Base-by-base conservation (phyloP, 192 early-diverging fungal genomes). In the Lunasporangiospora selenospora region DNA sequence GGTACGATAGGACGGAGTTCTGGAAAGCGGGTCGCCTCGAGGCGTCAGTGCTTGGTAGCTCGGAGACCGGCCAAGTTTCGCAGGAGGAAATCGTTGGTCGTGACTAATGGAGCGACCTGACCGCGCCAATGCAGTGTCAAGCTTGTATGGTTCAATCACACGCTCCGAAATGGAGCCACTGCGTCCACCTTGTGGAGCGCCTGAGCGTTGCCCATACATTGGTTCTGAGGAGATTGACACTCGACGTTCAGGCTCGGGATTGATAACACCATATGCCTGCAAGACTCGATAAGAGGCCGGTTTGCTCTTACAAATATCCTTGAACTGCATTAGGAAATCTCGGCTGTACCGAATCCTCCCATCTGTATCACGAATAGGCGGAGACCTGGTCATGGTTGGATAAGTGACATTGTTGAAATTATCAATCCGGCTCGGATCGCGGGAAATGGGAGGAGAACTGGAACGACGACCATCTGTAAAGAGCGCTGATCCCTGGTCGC, bases 311-410 rank as follows among this genome's bases (percentile, higher is more conserved):
- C 84, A 85, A 40, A 88, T 57, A 13, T 53, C 43, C 34, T 63
- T 78, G 75, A 92, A 93, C 53, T 84, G 85, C 75, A 89, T 79
- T 57, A 94, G 77, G 78, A 94, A 94, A 45, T 67, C 83, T 30
- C 77, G 75, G 39, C 83, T 78, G 58, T 90, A 92, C 43, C 79
- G 79, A 55, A 85, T 82, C 36, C 84, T 85, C 31, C 85, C 71
- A 6, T 49, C 58, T n/a, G n/a, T n/a, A n/a, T n/a, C n/a, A n/a
- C n/a, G n/a, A n/a, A n/a, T n/a, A n/a, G n/a, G n/a, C 30, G 83
- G 85, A 36, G 80, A 77, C 42, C 79, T 81, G 21, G 84, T 62
- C 45, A 52, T 27, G 45, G 67, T 37, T 45, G 75, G 76, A 38
- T 78, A 81, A 32, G 30, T 13, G 13, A 80, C 55, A 24, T 63